A percentile compares a stretch with the other conserved stretches of the same genome.
These are phyloP conservation scores for Candida mattraensis DNA, from an alignment of 805 yeast species.

Conservation along the genomic window DNA sequence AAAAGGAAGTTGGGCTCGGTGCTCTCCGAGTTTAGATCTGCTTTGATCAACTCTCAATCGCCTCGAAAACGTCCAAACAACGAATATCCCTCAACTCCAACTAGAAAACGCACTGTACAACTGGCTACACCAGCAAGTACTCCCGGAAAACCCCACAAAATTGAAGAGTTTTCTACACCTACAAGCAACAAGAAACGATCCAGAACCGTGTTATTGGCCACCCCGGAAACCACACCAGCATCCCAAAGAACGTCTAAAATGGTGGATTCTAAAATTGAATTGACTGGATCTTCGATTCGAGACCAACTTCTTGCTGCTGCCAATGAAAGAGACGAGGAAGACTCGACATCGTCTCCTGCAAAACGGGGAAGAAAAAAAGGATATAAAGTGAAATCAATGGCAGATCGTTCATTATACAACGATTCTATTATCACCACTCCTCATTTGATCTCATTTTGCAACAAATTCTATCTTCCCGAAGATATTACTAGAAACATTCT, in stretches of 20 bases:
- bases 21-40: constrained; percentile 45
- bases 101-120: constrained; percentile 11
- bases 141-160: constrained; percentile 21
- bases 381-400: constrained; percentile 16
- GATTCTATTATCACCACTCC: constrained; percentile 32
- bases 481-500: constrained; percentile 50
- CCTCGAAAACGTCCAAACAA: constrained; percentile 17
- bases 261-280: constrained; percentile 5
- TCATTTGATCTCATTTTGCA: constrained; percentile 51
- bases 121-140: constrained; percentile 19
- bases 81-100: constrained; percentile 28
- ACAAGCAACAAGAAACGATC: background rate
- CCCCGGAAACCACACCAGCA: constrained; percentile 24
- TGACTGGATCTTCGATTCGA: constrained; percentile 14
- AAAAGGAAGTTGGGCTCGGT: constrained; percentile 40
- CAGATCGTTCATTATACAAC: constrained; percentile 10
- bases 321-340: constrained; percentile 8
- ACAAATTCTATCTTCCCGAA: constrained; percentile 61
- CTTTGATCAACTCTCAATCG: no score
- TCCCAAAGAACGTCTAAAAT: constrained; percentile 1
- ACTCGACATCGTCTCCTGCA: constrained; percentile 2
- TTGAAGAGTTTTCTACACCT: constrained; percentile 2
- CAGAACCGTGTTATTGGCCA: constrained; percentile 6
- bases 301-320: constrained; percentile 22
- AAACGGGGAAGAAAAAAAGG: constrained; percentile 20